Evolutionary conservation across 2,329 filamentous ascomycete genomes (phyloP), one percentile per base, ranked within the genome.

Genomic region (Colletotrichum phormii): DNA sequence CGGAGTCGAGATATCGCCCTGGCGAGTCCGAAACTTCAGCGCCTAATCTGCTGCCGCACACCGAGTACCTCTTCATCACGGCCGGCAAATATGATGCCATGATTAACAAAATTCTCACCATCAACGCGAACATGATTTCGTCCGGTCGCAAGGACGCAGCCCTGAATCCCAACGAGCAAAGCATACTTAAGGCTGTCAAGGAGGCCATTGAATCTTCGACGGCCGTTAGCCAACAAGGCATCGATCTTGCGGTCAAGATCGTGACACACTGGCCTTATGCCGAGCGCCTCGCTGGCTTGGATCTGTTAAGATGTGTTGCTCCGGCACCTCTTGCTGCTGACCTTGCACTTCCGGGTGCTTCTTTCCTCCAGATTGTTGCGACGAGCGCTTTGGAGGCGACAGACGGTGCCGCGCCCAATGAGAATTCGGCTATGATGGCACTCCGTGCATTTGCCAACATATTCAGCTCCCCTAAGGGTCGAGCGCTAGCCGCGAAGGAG

Each of bases 341-440:
- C 8, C 89, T 89, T 62, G 84, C 84, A 0, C 87, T 90, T 63
- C 82, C 87, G 0, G 82, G 84, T 3, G 85, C 85, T 3, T 91
- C 89, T 46, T 84, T 95, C 13, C 83, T 98, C 7, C 86, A 91
- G 42, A 81, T 86, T 6, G 84, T 84, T 24, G 81, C 89, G 3
- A 77, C 77, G 6, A 80, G 80, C 55, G 76, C 83, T 49, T 72
- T 86, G 74, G 75, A 81, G 75, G 73, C 83, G 80, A 55, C 89
- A 82, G 87, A 90, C 9, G 81, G 83, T 5, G 84, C 88, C 0
- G 86, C 90, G 2, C 86, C 93, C 0, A 91, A 91, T 49, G 88
- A 92, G 65, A 98, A 98, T 82, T 95, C 95, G 76, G 89, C 91
- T 12, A 98, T 98, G 92, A 93, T 99, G 86, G 92, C 93, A 0